Base-by-base conservation (phyloP, 2,329 filamentous ascomycete species). In the Paecilomyces dactylethromorphus region DNA sequence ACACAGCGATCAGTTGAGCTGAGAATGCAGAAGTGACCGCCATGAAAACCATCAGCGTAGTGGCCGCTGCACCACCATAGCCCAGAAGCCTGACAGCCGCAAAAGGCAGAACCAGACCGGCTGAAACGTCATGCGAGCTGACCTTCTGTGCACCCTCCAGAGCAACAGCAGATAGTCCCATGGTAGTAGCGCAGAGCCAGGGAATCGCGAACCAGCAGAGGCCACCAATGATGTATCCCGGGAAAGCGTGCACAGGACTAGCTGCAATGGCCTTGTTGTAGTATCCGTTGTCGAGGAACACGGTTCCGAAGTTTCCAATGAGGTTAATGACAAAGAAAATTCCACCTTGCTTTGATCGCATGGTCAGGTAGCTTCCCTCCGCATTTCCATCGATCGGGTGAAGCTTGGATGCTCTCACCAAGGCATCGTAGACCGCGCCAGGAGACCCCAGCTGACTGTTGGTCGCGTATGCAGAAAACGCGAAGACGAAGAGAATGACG, bases 201-300 rank as follows among this genome's bases (percentile, higher is more conserved):
- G 92, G 92, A 56, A 97, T 95, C 0, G 92, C 92, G 66, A 96
- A 96, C 92, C 92, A 96, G 55, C 85, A 87, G 1, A 96, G 81
- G 22, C 92, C 92, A 4, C 92, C 92, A 62, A 93, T 83, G 57
- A 96, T 87, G 69, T 96, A 96, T 18, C 92, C 92, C 0, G 92
- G 92, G 2, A 97, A 84, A 0, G 92, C 92, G 61, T 93, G 87
- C 0, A 93, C 88, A 0, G 91, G 91, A 22, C 86, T 88, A 0
- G 92, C 91, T 6, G 92, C 91, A 67, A 96, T 96, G 15, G 91
- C 92, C 75, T 96, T 96, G 81, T 96, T 94, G 77, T 92, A 96
- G 78, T 95, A 96, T 15, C 89, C 75, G 64, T 92, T 92, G 69
- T 95, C 91, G 52, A 91, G 81, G 78, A 95, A 95, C 3, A 95